Evolutionary conservation across 352 stramenopile genomes (phyloP).

Genomic region (Phytopythium sindhum): DNA sequence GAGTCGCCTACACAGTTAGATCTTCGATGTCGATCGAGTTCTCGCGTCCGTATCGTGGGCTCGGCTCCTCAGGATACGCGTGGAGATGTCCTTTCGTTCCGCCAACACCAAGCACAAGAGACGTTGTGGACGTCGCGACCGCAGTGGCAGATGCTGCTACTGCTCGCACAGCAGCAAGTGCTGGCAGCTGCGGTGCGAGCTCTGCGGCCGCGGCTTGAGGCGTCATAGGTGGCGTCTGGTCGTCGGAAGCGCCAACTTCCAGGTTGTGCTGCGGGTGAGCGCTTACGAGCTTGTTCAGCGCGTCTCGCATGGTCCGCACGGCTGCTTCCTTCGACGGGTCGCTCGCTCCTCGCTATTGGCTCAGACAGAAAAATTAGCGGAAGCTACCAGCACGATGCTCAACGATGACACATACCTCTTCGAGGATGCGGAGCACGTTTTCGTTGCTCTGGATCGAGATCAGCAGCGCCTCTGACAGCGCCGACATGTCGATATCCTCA

Average conservation of each 20-base stretch:
- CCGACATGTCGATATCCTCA: slow-evolving; percentile 70
- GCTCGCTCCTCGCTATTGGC: slow-evolving; percentile 40
- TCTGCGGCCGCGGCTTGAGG: neutral
- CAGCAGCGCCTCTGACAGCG: slow-evolving; percentile 70
- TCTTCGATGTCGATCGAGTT: slow-evolving; percentile 24
- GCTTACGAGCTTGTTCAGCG: slow-evolving; percentile 73
- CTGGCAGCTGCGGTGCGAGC: neutral
- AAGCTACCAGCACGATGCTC: neutral
- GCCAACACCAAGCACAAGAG: neutral
- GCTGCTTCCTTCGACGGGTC: slow-evolving; percentile 56
- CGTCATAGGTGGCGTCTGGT: slow-evolving; percentile 5
- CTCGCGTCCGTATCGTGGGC: slow-evolving; percentile 13
- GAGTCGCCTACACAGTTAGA: slow-evolving; percentile 17
- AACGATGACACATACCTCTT: slow-evolving; percentile 30
- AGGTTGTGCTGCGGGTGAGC: slow-evolving; percentile 77
- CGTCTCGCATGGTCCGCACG: slow-evolving; percentile 65
- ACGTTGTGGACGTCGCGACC: neutral
- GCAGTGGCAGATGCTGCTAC: neutral
- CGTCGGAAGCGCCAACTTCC: slow-evolving; percentile 29
- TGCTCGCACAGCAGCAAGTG: neutral
- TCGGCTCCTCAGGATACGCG: slow-evolving; percentile 1
- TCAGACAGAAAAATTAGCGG: neutral
- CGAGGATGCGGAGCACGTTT: slow-evolving; percentile 74
- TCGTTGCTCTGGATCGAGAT: slow-evolving; percentile 84
- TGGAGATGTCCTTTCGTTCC: neutral